Conservation (phyloP, 2,329 filamentous ascomycete species). For the Lecanoromycetidae sp. region DNA sequence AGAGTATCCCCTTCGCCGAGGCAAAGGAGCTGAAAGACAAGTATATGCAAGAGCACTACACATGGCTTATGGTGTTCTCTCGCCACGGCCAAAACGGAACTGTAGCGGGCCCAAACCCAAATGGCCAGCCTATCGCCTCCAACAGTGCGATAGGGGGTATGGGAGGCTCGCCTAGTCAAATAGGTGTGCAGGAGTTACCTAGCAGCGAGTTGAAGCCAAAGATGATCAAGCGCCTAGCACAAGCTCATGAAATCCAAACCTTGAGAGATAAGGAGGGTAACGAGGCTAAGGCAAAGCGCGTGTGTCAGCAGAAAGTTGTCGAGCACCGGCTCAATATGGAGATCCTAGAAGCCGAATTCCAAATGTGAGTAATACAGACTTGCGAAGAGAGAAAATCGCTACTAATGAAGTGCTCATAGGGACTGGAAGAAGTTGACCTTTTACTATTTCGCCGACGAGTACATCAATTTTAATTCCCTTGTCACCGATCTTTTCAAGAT, state of each 20-base stretch:
- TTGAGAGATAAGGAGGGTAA: slow-evolving; percentile 93
- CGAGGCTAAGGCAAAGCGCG: slow-evolving; percentile 91
- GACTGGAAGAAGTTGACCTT: slow-evolving; percentile 99
- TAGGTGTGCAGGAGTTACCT: slow-evolving; percentile 56
- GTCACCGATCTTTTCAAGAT: slow-evolving; percentile 98
- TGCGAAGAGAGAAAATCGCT: neutral
- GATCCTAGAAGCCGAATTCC: slow-evolving; percentile 95
- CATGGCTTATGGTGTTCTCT: slow-evolving; percentile 98
- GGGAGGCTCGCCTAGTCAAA: slow-evolving; percentile 52
- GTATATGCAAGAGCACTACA: slow-evolving; percentile 90
- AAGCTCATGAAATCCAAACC: slow-evolving; percentile 77
- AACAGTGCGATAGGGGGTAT: slow-evolving; percentile 65
- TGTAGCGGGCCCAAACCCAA: slow-evolving; percentile 29
- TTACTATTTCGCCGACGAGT: slow-evolving; percentile 95
- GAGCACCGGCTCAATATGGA: slow-evolving; percentile 96
- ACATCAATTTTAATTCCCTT: slow-evolving; percentile 97
- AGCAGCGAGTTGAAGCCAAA: slow-evolving; percentile 79
- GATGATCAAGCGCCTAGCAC: slow-evolving; percentile 89
- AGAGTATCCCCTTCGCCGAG: slow-evolving; percentile 75
- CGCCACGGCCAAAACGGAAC: slow-evolving; percentile 49
- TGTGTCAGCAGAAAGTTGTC: slow-evolving; percentile 91
- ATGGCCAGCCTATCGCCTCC: slow-evolving; percentile 50
- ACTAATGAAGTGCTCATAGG: slow-evolving; percentile 42
- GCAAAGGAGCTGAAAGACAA: slow-evolving; percentile 84
- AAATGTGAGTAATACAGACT: slow-evolving; percentile 72